Percentiles rank a stretch among this genome's conserved stretches.
These are phyloP conservation scores for Elongisporangium senticosum DNA, from an alignment of 352 stramenopile species.

Conservation along the genomic window DNA sequence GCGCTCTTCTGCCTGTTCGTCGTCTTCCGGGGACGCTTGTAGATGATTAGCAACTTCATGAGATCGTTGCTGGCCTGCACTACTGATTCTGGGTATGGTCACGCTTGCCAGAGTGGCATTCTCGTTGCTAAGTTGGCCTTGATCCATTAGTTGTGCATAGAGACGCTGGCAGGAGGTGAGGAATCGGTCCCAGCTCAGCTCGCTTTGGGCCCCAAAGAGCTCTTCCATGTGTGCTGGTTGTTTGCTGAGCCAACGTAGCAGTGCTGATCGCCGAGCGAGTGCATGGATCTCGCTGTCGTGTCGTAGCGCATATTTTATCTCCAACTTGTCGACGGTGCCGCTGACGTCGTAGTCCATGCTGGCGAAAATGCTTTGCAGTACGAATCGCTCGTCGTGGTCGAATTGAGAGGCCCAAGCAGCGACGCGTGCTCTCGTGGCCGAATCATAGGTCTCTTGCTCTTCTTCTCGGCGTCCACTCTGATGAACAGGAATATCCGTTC, in stretches of 20 bases:
- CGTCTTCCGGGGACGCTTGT: slow-evolving; percentile 1
- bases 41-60: neutral
- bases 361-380: slow-evolving; percentile 32
- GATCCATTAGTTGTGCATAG: slow-evolving; percentile 37
- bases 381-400: slow-evolving; percentile 9
- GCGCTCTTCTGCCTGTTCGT: slow-evolving; percentile 30
- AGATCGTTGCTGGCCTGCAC: no score
- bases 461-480: no score
- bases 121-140: slow-evolving; percentile 18
- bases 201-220: slow-evolving; percentile 21
- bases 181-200: slow-evolving; percentile 57
- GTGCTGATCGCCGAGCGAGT: slow-evolving; percentile 33
- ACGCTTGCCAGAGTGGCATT: neutral
- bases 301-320: slow-evolving; percentile 63
- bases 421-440: no score
- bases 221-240: slow-evolving; percentile 29
- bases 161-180: slow-evolving; percentile 33
- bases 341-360: slow-evolving; percentile 65
- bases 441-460: no score
- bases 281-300: slow-evolving; percentile 48
- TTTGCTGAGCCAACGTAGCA: slow-evolving; percentile 51
- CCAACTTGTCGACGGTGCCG: slow-evolving; percentile 52
- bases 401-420: no score
- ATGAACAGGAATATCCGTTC: no score
- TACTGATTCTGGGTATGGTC: neutral